Base-by-base conservation (phyloP, 129 eudicot species). In the Pulicaria dysenterica region DNA sequence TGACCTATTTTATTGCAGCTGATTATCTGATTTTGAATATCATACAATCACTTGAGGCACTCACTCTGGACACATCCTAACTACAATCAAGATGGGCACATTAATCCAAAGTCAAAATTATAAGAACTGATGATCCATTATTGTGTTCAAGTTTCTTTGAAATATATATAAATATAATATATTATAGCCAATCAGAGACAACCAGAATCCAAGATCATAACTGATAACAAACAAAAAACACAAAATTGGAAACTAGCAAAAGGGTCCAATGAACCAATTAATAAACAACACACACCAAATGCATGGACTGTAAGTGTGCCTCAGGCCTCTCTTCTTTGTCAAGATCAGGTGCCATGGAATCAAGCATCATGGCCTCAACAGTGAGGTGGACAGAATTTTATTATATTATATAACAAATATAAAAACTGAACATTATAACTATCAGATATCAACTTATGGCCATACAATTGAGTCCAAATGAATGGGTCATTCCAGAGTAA, bases 291-390 rank as follows among this genome's bases (percentile, higher is more conserved):
- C 45, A 19, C 4, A 55, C 14, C 36, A 2, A 40, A 9, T 9
- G 2, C 12, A 34, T 5, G 4, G 2, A 40, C 39, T 19, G 10
- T 19, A 54, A 53, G 7, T 12, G 50, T 82, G 89, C 98, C 85
- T 89, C 95, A 74, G 96, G 96, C 41, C 88, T 85, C 75, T 93
- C 98, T 77, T 89, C 96, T 75, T 87, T 89, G 70, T 90, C 94
- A 14, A 89, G 98, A 54, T 89, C 92, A 17, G 88, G 60, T 6
- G 98, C 98, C 79, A 85, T 80, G 37, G 96, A 89, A 77, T 93
- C 98, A 67, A 93, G 91, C 95, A 91, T 91, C 97, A 88, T 91
- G 12, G 95, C 86, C 72, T 91, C 97, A 19, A 91, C 81, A 43
- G 90, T 89, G 8, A 89, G 93, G 49, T 87, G 85, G 4, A 50